phyloP scores from a whole-genome alignment of 2,329 filamentous ascomycete genomes.

The Moelleriella libera region DNA sequence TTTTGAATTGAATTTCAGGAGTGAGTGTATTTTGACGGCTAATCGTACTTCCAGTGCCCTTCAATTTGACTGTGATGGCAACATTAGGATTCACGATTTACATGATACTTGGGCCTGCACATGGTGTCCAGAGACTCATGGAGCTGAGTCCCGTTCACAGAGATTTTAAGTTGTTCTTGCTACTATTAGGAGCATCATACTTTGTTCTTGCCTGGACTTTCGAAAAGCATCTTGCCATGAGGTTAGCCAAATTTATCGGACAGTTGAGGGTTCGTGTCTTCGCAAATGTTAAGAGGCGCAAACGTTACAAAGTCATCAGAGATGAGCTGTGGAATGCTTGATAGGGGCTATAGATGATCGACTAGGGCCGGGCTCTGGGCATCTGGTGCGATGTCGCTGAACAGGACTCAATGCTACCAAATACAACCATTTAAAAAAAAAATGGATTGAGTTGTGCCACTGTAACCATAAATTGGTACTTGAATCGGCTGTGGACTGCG shows the following conservation, averaged over 20 bases:
- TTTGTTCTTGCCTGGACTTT: conserved; percentile 55
- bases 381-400: not conserved
- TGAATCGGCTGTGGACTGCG: too few relatives aligned
- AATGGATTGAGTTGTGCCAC: too few relatives aligned
- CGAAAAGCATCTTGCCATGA: conserved; percentile 58
- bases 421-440: too few relatives aligned
- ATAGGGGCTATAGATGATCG: not conserved
- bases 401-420: not conserved
- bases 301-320: conserved; percentile 71
- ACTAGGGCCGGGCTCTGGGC: too few relatives aligned
- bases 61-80: conserved; percentile 60
- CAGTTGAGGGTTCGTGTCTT: conserved; percentile 41
- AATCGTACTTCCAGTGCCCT: conserved; percentile 55
- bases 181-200: conserved; percentile 55
- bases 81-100: conserved; percentile 57
- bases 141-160: conserved; percentile 66
- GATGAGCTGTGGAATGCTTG: conserved; percentile 31
- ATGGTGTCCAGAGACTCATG: conserved; percentile 62
- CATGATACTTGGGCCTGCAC: conserved; percentile 64
- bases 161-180: conserved; percentile 58
- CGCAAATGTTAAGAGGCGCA: conserved; percentile 58
- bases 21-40: not conserved
- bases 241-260: conserved; percentile 54
- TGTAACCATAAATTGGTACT: too few relatives aligned
- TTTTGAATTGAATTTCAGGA: conserved; percentile 5